These are phyloP conservation scores for Infundibulicybe gibba DNA, from an alignment of 768 basidiomycete species.

Conservation along the genomic window DNA sequence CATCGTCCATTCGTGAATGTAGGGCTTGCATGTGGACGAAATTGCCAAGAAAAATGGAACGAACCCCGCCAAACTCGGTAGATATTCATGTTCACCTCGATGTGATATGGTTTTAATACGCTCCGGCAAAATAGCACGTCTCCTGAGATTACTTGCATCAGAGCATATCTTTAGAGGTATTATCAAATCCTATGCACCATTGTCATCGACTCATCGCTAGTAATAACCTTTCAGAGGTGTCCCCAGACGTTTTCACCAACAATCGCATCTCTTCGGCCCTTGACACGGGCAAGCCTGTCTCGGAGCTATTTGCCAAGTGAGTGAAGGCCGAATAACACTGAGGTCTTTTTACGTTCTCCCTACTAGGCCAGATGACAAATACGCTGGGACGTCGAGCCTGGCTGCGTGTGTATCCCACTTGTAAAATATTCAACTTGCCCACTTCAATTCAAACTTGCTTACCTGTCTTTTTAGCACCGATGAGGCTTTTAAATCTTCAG, in stretches of 20 bases:
- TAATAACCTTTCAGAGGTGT: constrained; percentile 24
- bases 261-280: constrained; percentile 27
- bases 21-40: constrained; percentile 26
- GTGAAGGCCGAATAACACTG: not conserved
- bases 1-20: not conserved
- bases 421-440: not conserved
- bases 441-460: no score
- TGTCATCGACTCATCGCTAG: not conserved
- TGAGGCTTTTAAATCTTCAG: constrained; percentile 14
- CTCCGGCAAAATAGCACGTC: not conserved
- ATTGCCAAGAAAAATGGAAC: constrained; percentile 21
- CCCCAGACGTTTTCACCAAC: constrained; percentile 26
- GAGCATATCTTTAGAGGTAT: constrained; percentile 12
- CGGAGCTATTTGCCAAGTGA: constrained; percentile 17
- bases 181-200: no score
- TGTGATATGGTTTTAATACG: not conserved
- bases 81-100: not conserved
- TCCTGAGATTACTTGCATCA: constrained; percentile 18
- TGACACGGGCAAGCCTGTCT: constrained; percentile 20
- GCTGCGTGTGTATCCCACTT: not conserved
- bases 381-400: constrained; percentile 1
- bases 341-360: not conserved
- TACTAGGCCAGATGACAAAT: not conserved
- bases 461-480: constrained; percentile 12
- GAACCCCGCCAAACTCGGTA: constrained; percentile 28